Evolutionary conservation across 768 basidiomycete genomes (phyloP).

Genomic region (Aureoboletus auriporus): DNA sequence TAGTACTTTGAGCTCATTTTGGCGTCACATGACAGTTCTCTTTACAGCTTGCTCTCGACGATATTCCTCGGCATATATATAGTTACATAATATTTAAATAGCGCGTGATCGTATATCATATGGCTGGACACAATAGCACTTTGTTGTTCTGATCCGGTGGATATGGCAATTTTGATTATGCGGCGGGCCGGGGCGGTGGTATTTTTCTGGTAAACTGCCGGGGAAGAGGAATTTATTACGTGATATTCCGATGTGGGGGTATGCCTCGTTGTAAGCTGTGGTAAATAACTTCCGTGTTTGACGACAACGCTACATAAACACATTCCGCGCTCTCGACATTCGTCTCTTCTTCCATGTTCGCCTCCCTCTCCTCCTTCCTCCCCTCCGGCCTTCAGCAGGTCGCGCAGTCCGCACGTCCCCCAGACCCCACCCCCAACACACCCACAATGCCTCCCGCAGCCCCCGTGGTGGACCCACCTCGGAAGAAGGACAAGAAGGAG

Average conservation of each 20-base stretch:
- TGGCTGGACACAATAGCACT: too few species aligned
- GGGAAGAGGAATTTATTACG: neutral
- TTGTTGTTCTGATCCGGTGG: too few species aligned
- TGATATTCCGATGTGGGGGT: neutral
- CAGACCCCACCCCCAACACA: constrained; percentile 15
- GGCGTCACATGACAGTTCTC: too few species aligned
- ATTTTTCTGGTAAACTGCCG: too few species aligned
- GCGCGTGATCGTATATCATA: too few species aligned
- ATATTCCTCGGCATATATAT: too few species aligned
- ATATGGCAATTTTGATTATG: too few species aligned
- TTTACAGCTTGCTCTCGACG: too few species aligned
- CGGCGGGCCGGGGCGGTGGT: too few species aligned
- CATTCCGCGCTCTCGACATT: neutral
- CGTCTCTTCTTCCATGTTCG: constrained; percentile 39
- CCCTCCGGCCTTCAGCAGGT: constrained; percentile 47
- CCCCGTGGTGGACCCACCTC: constrained; percentile 32
- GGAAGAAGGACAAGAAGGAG: constrained; percentile 45
- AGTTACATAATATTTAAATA: too few species aligned
- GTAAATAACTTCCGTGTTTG: constrained; percentile 8
- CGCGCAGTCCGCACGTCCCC: constrained; percentile 18
- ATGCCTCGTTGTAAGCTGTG: neutral
- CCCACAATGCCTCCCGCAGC: constrained; percentile 1
- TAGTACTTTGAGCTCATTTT: too few species aligned
- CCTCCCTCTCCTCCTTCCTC: constrained; percentile 47
- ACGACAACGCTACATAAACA: constrained; percentile 12